Evolutionary conservation across 352 stramenopile species (phyloP), one percentile per base, ranked within the genome.

Genomic region (Elongisporangium anandrum): DNA sequence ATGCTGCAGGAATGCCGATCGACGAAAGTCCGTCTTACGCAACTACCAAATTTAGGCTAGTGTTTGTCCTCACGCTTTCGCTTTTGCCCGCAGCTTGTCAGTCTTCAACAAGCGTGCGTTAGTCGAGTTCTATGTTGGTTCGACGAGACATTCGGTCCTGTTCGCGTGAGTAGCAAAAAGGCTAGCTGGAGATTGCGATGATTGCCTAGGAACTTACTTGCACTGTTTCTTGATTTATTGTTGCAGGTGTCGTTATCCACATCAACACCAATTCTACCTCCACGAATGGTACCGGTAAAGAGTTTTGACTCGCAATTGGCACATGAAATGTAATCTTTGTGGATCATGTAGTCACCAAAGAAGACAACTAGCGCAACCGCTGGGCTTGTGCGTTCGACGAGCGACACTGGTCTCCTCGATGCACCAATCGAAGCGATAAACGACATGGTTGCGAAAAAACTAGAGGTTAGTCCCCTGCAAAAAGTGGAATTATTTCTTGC

Each of bases 271-370:
- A 73, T 86, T 49, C 64, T 89, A 5, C 68, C 77, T 1, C 69
- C 77, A 34, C 72, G 72, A 29, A 91, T 89, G 76, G 81, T n/a
- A n/a, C n/a, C n/a, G n/a, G n/a, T 89, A 74, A 45, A 39, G 52
- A 55, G 6, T n/a, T 20, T 24, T 19, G 20, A 38, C 9, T 23
- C n/a, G 19, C 15, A 52, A 15, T 17, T 1, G 39, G 9, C 56
- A 15, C 23, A 29, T 47, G 57, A 39, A 49, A 21, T 41, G 6
- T 41, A 41, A 41, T 21, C 45, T 10, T 26, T 48, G 52, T 58
- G 9, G 21, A 60, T 2, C 50, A 15, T 54, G n/a, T 15, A 87
- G 77, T 87, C 77, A 2, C 77, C 77, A 3, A 82, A 82, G 56
- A 87, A 82, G 45, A 21, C 55, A 22, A 50, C 8, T 6, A 61